Evolutionary conservation across 768 basidiomycete genomes (phyloP), one percentile per base, ranked within the genome.

Genomic region (Phylloporus arenicola): DNA sequence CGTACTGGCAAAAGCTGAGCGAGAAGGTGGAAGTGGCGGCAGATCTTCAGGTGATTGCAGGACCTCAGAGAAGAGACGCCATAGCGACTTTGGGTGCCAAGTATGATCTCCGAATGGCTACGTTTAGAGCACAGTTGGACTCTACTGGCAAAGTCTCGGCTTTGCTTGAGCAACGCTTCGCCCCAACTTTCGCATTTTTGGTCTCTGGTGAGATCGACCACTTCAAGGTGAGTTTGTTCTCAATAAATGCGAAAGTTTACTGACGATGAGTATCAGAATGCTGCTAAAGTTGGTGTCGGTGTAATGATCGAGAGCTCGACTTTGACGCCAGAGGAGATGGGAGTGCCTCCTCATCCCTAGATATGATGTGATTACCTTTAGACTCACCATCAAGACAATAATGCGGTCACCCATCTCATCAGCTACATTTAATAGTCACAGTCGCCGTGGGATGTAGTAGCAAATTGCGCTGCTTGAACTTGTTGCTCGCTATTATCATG

Each of bases 201-300:
- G 83, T 99, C 41, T 81, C 91, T 16, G 96, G 96, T 10, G 96
- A 99, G 77, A 92, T 99, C 58, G 96, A 99, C 69, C 96, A 99
- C 79, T 87, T 92, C 77, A 98, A 94, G 84, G 93, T 91, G 60
- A 55, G 72, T 51, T 20, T 50, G 7, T 57, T 40, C 5, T 4
- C 37, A 5, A 46, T 49, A 43, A 14, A 46, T 16, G 9, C 53
- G 29, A 14, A 30, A 20, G 14, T 30, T 13, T 12, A 22, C 53
- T 51, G 13, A 51, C 25, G 17, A 27, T 39, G 6, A 40, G 25
- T 4, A 53, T 43, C 57, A 97, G 92, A 93, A 92, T 69, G 76
- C 91, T 37, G 88, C 92, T 25, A 95, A 93, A 72, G 85, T 96
- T 52, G 95, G 95, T 54, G 86, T 97, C 9, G 94, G 94, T 74